These are phyloP conservation scores for Neurospora sp. DNA, from an alignment of 2,329 filamentous ascomycete species.

Conservation along the genomic window DNA sequence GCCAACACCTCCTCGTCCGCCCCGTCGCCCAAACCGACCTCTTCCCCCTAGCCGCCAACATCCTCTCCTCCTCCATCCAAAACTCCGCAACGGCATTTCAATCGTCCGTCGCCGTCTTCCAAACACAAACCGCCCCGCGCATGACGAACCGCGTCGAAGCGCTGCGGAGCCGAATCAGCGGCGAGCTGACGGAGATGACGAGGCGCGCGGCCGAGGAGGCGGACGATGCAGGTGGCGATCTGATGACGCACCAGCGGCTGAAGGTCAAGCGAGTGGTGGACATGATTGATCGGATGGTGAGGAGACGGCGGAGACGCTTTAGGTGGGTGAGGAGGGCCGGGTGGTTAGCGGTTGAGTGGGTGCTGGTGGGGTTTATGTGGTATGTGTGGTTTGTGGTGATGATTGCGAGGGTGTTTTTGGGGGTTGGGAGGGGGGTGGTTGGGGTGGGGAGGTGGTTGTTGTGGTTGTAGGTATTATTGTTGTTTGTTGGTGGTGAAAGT, in stretches of 20 bases:
- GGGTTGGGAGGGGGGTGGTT: conserved; percentile 50
- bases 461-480: conserved; percentile 48
- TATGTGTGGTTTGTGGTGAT: conserved; percentile 87
- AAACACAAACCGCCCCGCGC: conserved; percentile 42
- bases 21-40: conserved; percentile 32
- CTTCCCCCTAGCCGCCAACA: conserved; percentile 43
- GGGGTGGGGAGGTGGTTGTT: conserved; percentile 68
- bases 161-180: conserved; percentile 36
- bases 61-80: conserved; percentile 38
- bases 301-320: conserved; percentile 56
- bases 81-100: conserved; percentile 46
- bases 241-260: conserved; percentile 67
- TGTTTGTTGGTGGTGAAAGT: background rate
- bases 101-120: conserved; percentile 49
- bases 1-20: conserved; percentile 22
- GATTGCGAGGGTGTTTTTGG: conserved; percentile 56
- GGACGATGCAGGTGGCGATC: conserved; percentile 65
- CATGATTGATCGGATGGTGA: conserved; percentile 65
- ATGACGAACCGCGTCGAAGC: conserved; percentile 39
- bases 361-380: conserved; percentile 84
- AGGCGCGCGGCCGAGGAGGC: conserved; percentile 65
- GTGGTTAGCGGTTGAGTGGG: conserved; percentile 81
- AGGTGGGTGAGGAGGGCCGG: conserved; percentile 66
- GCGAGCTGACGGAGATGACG: conserved; percentile 51
- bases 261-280: conserved; percentile 75